Evolutionary conservation across 345 rosid genomes (phyloP).

Genomic region (Hibiscus tridactylites): DNA sequence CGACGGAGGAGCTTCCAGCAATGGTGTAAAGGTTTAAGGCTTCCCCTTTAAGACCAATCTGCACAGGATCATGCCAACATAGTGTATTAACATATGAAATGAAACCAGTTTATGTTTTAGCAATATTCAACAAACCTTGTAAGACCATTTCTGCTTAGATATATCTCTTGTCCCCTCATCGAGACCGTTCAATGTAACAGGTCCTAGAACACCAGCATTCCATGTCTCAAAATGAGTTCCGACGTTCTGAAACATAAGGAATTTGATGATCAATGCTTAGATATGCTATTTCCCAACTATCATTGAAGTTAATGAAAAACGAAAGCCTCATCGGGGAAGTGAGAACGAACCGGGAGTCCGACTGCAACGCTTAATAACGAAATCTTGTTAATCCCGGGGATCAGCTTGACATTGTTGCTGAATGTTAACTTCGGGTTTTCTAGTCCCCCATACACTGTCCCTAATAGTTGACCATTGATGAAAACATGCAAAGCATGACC

Average conservation of each 20-base stretch:
- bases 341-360: conserved; percentile 75
- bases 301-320: not conserved
- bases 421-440: conserved; percentile 53
- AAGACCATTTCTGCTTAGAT: conserved; percentile 83
- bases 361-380: conserved; percentile 67
- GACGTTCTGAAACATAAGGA: conserved; percentile 50
- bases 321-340: not conserved
- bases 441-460: conserved; percentile 64
- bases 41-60: conserved; percentile 82
- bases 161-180: conserved; percentile 70
- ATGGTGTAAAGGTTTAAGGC: conserved; percentile 49
- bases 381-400: conserved; percentile 72
- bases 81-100: not conserved
- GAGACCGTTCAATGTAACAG: conserved; percentile 63
- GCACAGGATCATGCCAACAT: conserved; percentile 8
- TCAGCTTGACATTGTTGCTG: conserved; percentile 55
- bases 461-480: conserved; percentile 74
- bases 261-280: not conserved
- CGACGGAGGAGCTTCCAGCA: conserved; percentile 56
- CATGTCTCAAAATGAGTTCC: conserved; percentile 75
- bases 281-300: not conserved
- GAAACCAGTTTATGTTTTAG: not conserved
- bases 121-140: conserved; percentile 48
- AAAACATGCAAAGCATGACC: conserved; percentile 94
- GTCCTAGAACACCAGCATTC: conserved; percentile 85